Evolutionary conservation across 345 rosid species (phyloP).

Genomic region (Gynandropsis gynandra): DNA sequence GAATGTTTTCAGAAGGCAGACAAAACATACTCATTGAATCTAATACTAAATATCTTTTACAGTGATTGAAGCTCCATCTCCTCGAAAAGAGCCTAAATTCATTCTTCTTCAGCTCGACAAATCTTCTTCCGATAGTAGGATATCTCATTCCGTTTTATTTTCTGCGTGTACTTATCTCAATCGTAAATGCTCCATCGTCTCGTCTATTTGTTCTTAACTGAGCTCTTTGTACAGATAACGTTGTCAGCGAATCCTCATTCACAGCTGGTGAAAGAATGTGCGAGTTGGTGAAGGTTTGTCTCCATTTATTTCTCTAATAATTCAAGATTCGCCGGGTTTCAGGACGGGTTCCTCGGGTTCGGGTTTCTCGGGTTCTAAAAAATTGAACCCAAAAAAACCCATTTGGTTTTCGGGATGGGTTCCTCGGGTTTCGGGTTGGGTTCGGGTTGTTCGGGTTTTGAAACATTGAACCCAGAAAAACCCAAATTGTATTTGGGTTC

Average conservation of each 20-base stretch:
- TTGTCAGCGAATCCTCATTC: constrained; percentile 58
- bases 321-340: no score
- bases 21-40: constrained; percentile 11
- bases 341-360: no score
- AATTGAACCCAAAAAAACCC: no score
- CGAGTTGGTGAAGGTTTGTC: constrained; percentile 87
- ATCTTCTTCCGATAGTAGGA: constrained; percentile 50
- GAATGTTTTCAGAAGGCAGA: constrained; percentile 12
- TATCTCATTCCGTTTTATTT: background rate
- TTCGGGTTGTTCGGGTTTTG: no score
- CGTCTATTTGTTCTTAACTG: background rate
- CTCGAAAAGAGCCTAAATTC: constrained; percentile 68
- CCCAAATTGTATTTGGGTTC: no score
- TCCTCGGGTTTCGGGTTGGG: no score
- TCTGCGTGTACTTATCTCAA: constrained; percentile 12
- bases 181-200: constrained; percentile 9
- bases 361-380: no score
- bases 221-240: constrained; percentile 34
- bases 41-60: constrained; percentile 21
- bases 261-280: constrained; percentile 69
- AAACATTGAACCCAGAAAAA: no score
- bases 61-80: constrained; percentile 91
- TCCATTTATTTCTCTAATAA: constrained; percentile 5
- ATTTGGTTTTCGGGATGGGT: no score
- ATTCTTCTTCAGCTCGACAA: constrained; percentile 58